Conservation (phyloP, 179 eudicot genomes). For the Spergularia azorica region DNA sequence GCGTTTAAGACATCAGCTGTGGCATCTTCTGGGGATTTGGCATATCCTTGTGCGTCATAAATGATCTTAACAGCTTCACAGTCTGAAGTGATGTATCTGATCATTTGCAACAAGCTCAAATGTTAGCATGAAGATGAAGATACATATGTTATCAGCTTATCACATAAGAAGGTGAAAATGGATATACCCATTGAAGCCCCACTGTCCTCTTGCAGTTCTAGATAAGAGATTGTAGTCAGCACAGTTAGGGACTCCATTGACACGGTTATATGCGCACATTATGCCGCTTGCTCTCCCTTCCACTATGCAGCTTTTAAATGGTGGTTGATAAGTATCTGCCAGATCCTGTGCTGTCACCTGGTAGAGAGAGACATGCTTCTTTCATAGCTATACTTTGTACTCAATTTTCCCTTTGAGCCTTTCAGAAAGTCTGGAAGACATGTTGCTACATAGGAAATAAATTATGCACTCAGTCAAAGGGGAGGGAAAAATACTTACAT, state of each 20-base stretch:
- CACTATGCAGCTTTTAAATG: constrained; percentile 57
- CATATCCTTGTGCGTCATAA: constrained; percentile 41
- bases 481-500: constrained; percentile 35
- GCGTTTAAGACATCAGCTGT: constrained; percentile 52
- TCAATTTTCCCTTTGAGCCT: no score
- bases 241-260: constrained; percentile 75
- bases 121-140: no score
- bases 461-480: not conserved
- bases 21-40: constrained; percentile 46
- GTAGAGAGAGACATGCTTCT: no score
- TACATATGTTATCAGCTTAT: no score
- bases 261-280: constrained; percentile 77
- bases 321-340: constrained; percentile 75
- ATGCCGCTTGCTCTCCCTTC: constrained; percentile 68
- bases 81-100: constrained; percentile 46
- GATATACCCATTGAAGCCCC: constrained; percentile 69
- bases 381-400: no score
- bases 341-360: constrained; percentile 55
- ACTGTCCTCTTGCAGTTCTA: constrained; percentile 53
- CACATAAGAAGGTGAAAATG: no score
- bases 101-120: no score
- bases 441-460: not conserved
- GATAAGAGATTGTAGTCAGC: constrained; percentile 63
- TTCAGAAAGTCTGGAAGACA: no score
- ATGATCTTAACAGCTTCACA: constrained; percentile 50